Base-by-base conservation (phyloP, 2,329 filamentous ascomycete genomes). In the Coniosporium tulheliwenetii region DNA sequence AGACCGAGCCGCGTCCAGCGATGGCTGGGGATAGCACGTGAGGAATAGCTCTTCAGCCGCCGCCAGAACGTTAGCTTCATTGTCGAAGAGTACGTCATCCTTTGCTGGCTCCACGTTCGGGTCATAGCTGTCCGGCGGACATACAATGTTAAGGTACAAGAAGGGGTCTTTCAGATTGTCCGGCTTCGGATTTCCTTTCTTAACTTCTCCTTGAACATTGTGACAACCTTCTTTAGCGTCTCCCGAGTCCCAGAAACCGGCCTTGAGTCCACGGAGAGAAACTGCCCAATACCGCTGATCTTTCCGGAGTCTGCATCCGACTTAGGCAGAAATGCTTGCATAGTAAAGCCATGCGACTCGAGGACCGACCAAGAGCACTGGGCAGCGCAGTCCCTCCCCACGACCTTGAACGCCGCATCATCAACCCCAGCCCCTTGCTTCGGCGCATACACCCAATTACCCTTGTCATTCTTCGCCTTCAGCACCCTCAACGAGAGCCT, bases 71-170 rank as follows among this genome's bases (percentile, higher is more conserved):
- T 51, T 14, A 3, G 55, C 50, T 2, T 77, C 70, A 39, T 83
- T 63, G 4, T 63, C 64, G 50, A 87, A 85, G 1, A 85, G 51
- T 2, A 87, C 69, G 49, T 85, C 75, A 42, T 84, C 75, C 52
- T 87, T 87, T 3, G 74, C 65, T 3, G 81, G 73, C 44, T 85
- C 76, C 5, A 86, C 58, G 47, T 86, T 87, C 1, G 70, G 65
- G 57, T 87, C 82, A 50, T 87, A 87, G 43, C 66, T 77, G 26
- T 68, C 67, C 1, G 62, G 52, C 0, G 74, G 69, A 50, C 80
- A 86, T 10, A 54, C 55, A 29, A 87, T 75, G 42, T 76, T 71
- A 32, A 87, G 57, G 34, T 67, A 67, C 34, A 85, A 57, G 51
- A 86, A 85, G 0, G 70, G 68, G 39, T 73, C 69, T 13, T 64